Evolutionary conservation across 2,329 filamentous ascomycete species (phyloP).

Genomic region (Neofusicoccum kwambonambiense): DNA sequence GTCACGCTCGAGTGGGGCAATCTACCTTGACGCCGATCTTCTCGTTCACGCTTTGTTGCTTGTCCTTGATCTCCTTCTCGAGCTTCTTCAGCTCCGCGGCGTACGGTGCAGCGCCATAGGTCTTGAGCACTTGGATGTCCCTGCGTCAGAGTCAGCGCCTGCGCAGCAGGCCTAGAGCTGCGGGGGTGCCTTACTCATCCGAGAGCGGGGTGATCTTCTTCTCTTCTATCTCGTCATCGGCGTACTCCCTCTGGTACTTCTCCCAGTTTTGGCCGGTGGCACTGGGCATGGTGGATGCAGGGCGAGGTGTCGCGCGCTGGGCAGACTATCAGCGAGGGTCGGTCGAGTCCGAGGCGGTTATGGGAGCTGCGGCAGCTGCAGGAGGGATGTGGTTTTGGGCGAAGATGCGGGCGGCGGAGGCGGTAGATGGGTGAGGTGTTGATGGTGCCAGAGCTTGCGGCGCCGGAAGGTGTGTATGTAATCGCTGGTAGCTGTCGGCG

Average conservation of each 20-base stretch:
- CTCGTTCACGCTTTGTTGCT: constrained; percentile 96
- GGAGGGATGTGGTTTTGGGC: constrained; percentile 12
- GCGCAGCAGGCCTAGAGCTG: not conserved
- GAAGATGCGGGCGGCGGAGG: constrained; percentile 2
- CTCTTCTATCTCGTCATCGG: constrained; percentile 94
- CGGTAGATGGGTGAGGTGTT: constrained; percentile 7
- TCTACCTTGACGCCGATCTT: constrained; percentile 86
- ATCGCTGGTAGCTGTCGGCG: constrained; percentile 8
- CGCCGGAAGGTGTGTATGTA: constrained; percentile 12
- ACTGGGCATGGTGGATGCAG: constrained; percentile 70
- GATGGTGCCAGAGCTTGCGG: constrained; percentile 8
- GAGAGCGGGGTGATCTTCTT: constrained; percentile 98
- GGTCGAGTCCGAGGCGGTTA: not conserved
- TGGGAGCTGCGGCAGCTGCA: not conserved
- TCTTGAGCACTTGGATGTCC: constrained; percentile 99
- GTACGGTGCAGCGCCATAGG: constrained; percentile 95
- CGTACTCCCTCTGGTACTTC: constrained; percentile 97
- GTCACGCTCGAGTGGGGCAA: not conserved
- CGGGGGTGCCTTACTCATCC: constrained; percentile 71
- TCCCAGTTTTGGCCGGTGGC: constrained; percentile 95
- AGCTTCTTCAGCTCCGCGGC: constrained; percentile 92
- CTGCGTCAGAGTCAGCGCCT: constrained; percentile 51
- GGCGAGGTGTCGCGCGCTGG: constrained; percentile 7
- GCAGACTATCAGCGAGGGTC: not conserved
- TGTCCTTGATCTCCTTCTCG: constrained; percentile 99